Conservation (phyloP, 768 basidiomycete species). For the Lentinula boryana region DNA sequence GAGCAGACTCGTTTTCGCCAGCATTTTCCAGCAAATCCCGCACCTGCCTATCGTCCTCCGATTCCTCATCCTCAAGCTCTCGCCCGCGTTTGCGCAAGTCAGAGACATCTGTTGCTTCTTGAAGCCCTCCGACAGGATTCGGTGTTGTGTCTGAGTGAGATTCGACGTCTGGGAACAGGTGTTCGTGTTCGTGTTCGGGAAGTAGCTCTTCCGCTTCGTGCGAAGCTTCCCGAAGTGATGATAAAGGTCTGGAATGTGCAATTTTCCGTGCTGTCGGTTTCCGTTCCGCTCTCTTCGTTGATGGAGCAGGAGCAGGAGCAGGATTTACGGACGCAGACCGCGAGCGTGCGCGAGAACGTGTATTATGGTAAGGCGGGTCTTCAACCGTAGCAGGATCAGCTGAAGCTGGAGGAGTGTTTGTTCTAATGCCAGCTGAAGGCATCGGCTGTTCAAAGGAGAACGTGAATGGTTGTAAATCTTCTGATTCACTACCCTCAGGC, state of each 20-base stretch:
- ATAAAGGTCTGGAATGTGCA: not conserved
- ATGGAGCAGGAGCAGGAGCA: constrained; percentile 4
- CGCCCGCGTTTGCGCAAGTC: not conserved
- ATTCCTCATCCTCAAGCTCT: not conserved
- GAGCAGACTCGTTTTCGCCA: not conserved
- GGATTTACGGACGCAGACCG: constrained; percentile 27
- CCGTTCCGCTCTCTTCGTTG: not conserved
- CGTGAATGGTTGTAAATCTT: not conserved
- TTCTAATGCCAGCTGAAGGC: not conserved
- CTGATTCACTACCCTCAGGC: not conserved
- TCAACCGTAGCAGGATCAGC: not conserved
- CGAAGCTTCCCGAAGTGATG: not conserved
- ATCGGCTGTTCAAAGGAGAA: not conserved
- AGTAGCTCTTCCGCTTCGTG: not conserved
- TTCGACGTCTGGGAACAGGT: not conserved
- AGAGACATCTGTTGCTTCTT: not conserved
- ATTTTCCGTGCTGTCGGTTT: not conserved
- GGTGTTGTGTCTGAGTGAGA: not conserved
- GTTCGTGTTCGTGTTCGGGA: not conserved
- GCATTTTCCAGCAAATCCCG: not conserved
- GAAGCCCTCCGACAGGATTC: not conserved
- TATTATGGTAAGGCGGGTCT: constrained; percentile 12
- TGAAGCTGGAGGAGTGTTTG: not conserved
- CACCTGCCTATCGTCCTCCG: not conserved
- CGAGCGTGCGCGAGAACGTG: constrained; percentile 28